Conservation (phyloP, 139 green algal species). For the Chlamydomonas incerta region DNA sequence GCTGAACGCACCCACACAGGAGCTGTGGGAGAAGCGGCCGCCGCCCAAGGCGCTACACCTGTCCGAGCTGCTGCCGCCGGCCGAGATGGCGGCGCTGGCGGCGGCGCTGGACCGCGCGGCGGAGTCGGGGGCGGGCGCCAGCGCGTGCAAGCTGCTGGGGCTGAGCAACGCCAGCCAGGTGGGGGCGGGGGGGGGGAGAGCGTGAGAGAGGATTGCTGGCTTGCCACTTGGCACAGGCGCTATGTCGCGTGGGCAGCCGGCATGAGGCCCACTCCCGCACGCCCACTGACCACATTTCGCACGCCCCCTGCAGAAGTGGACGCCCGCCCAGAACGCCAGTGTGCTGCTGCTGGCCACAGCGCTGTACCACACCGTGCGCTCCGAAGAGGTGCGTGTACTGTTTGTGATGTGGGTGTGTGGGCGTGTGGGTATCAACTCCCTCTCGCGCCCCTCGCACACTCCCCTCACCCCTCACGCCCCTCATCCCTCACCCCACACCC, state of each 20-base stretch:
- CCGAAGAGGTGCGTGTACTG: conserved; percentile 66
- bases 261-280: too few species aligned
- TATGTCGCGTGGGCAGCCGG: too few species aligned
- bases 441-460: too few species aligned
- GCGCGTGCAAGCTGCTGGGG: conserved; percentile 65
- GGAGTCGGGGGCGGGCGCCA: background rate
- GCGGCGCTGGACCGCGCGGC: background rate
- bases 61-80: conserved; percentile 48
- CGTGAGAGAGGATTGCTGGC: too few species aligned
- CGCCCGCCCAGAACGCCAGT: conserved; percentile 58
- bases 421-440: too few species aligned
- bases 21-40: conserved; percentile 80
- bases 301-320: conserved; percentile 59
- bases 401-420: too few species aligned
- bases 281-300: background rate
- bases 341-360: conserved; percentile 84
- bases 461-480: too few species aligned
- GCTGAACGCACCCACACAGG: too few species aligned
- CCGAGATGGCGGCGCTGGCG: conserved; percentile 7
- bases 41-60: conserved; percentile 76
- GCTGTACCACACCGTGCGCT: conserved; percentile 65
- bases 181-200: too few species aligned
- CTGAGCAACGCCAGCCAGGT: conserved; percentile 69
- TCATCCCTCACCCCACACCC: too few species aligned
- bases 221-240: too few species aligned